Evolutionary conservation across 2,329 filamentous ascomycete genomes (phyloP).

Genomic region (Trichoderma oligosporum): DNA sequence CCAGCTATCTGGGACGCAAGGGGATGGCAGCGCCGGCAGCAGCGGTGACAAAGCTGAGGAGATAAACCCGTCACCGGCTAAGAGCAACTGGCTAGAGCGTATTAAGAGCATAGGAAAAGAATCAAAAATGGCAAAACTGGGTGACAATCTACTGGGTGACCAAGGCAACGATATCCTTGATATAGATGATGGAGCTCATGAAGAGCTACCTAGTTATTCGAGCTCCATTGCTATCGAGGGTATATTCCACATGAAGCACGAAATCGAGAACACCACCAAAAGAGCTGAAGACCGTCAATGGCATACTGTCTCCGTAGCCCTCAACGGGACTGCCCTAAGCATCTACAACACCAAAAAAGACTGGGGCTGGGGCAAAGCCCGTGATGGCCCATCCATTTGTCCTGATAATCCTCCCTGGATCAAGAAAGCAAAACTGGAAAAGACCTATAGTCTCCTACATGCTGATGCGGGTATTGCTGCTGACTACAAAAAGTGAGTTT

Average conservation of each 20-base stretch:
- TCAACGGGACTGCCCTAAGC: constrained; percentile 66
- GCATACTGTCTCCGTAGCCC: constrained; percentile 58
- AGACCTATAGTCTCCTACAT: constrained; percentile 68
- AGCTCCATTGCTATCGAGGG: constrained; percentile 54
- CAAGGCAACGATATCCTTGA: background rate
- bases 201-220: constrained; percentile 51
- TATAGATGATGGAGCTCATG: background rate
- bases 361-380: constrained; percentile 47
- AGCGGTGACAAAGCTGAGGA: background rate
- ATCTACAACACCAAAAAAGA: constrained; percentile 61
- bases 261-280: constrained; percentile 62
- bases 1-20: constrained; percentile 16
- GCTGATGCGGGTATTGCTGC: constrained; percentile 71
- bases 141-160: background rate
- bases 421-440: constrained; percentile 54
- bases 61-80: background rate
- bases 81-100: constrained; percentile 8
- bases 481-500: constrained; percentile 64
- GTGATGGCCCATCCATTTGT: constrained; percentile 46
- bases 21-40: constrained; percentile 26
- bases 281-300: constrained; percentile 60
- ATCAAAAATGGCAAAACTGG: background rate
- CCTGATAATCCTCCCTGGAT: constrained; percentile 51
- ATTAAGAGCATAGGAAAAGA: constrained; percentile 19
- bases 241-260: constrained; percentile 60